Base-by-base conservation (phyloP, 169 alveolate genomes). In the Cryptosporidium bovis region DNA sequence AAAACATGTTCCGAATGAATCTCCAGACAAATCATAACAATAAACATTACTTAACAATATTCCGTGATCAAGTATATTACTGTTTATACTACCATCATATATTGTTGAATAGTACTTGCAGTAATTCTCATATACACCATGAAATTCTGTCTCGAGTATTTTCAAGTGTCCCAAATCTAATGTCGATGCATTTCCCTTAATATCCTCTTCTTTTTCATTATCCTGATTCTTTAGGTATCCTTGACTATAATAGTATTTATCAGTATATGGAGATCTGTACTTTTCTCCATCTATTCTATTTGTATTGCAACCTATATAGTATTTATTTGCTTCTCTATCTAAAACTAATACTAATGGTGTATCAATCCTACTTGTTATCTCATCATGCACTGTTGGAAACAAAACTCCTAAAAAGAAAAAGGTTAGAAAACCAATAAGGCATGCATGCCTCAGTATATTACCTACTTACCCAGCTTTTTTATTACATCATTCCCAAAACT, bases 1-100 rank as follows among this genome's bases (percentile, higher is more conserved):
- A 24, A 77, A 77, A 33, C 77, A 60, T n/a, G 87, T 60, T 60
- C 87, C 87, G 40, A 77, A 77, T n/a, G 87, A 77, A 48, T 77
- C 87, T 0, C 87, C 87, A n/a, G 44, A 55, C 16, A 77, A 24
- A 24, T 77, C 87, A 60, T 77, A 77, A 31, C 87, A 77, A 48
- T 77, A 77, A 12, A 77, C 87, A 62, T 77, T 77, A 18, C 87
- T 77, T 18, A 77, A 16, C 50, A 77, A 29, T 58, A 77, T 60
- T 24, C 87, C 87, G 31, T 77, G 56, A 8, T 77, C 87, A 34
- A 16, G 34, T 18, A 40, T 40, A 27, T 77, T 71, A 2, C 56
- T 48, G 8, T 56, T 64, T 13, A 77, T 16, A 4, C 64, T 64
- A 60, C 48, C 27, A 44, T 46, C 51, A 2, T 55, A 55, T 33